Conservation (phyloP, 495 filamentous ascomycete species). For the Penicillium simplicissimum region DNA sequence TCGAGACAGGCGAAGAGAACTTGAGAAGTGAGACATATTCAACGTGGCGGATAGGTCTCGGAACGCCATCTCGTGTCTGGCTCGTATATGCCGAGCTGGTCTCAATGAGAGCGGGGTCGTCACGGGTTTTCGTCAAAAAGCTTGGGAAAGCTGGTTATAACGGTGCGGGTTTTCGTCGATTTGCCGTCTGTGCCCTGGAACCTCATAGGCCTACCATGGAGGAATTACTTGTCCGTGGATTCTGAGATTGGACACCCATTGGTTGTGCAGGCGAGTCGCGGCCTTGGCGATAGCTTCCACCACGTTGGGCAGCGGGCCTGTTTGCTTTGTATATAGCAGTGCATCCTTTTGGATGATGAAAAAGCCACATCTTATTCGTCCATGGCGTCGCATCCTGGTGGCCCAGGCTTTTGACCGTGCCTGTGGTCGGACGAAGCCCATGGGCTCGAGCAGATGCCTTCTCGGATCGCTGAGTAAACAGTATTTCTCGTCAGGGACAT, state of each 20-base stretch:
- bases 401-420: background rate
- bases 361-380: background rate
- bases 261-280: background rate
- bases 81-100: background rate
- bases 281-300: background rate
- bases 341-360: background rate
- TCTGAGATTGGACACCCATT: background rate
- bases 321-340: background rate
- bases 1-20: background rate
- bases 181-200: too few species aligned
- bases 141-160: too few species aligned
- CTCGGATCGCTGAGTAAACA: background rate
- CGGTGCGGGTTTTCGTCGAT: too few species aligned
- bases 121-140: too few species aligned
- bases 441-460: background rate
- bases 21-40: background rate
- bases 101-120: too few species aligned
- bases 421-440: background rate
- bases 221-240: background rate
- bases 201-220: background rate
- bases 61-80: background rate
- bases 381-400: background rate
- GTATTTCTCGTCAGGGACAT: background rate
- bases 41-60: background rate
- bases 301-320: background rate